phyloP scores from a whole-genome alignment of 305 asterid species.

The Fraxinus platypoda region DNA sequence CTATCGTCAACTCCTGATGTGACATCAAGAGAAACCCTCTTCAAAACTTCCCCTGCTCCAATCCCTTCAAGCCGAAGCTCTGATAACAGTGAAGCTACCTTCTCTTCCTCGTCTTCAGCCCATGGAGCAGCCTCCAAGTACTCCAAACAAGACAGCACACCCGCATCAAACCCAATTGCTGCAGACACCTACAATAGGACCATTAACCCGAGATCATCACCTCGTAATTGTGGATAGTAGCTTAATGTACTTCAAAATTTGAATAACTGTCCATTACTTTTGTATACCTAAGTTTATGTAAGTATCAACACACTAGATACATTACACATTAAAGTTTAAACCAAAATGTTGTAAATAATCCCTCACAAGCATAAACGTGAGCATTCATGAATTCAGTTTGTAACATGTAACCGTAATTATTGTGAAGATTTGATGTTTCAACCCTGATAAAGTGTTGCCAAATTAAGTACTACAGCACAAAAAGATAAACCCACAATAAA shows the following conservation, averaged over 20 bases:
- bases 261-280: background rate
- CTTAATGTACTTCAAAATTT: background rate
- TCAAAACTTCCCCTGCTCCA: constrained; percentile 82
- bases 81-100: constrained; percentile 73
- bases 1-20: constrained; percentile 39
- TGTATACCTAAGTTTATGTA: background rate
- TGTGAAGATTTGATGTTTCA: background rate
- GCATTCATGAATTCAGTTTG: background rate
- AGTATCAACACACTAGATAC: background rate
- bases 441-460: background rate
- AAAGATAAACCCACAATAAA: background rate
- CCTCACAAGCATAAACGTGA: background rate
- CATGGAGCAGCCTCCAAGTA: constrained; percentile 95
- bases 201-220: background rate
- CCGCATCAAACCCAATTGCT: constrained; percentile 90
- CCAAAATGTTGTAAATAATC: background rate
- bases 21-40: constrained; percentile 74
- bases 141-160: constrained; percentile 84
- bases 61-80: constrained; percentile 80
- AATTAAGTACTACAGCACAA: background rate
- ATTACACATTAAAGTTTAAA: background rate
- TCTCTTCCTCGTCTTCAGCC: constrained; percentile 94
- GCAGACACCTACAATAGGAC: constrained; percentile 63
- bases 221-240: background rate
- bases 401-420: background rate